Evolutionary conservation across 345 rosid species (phyloP).

Genomic region (Camelina hispida): DNA sequence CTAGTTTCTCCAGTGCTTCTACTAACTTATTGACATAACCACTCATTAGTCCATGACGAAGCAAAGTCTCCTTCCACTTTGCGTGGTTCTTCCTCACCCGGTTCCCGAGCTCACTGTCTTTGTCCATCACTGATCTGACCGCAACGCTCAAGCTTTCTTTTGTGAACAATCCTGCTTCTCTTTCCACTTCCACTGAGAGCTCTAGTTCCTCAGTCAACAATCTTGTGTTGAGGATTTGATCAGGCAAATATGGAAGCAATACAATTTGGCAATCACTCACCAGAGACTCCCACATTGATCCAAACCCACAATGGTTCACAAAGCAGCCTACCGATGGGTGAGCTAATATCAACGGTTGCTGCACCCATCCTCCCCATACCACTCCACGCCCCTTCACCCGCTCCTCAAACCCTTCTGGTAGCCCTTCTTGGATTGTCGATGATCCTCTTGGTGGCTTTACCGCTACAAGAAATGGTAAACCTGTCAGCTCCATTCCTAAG

Average conservation of each 20-base stretch:
- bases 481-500: constrained; percentile 35
- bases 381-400: constrained; percentile 45
- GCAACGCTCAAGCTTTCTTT: constrained; percentile 45
- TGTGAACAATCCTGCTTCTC: constrained; percentile 41
- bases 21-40: not conserved
- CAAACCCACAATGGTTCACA: constrained; percentile 51
- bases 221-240: constrained; percentile 54
- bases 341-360: constrained; percentile 41
- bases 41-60: not conserved
- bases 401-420: constrained; percentile 50
- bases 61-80: not conserved
- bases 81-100: not conserved
- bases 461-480: constrained; percentile 48
- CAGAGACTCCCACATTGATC: constrained; percentile 58
- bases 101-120: constrained; percentile 25
- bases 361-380: constrained; percentile 52
- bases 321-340: constrained; percentile 51
- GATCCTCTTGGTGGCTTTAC: constrained; percentile 49
- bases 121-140: constrained; percentile 40
- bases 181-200: constrained; percentile 51
- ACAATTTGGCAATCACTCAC: constrained; percentile 48
- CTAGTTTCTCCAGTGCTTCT: constrained; percentile 22
- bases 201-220: constrained; percentile 50
- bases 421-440: constrained; percentile 49
- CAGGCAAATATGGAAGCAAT: constrained; percentile 48